A percentile compares a stretch with the other conserved stretches of the same genome.
Conservation (phyloP, 2,329 filamentous ascomycete species). For the Alternaria burnsii region DNA sequence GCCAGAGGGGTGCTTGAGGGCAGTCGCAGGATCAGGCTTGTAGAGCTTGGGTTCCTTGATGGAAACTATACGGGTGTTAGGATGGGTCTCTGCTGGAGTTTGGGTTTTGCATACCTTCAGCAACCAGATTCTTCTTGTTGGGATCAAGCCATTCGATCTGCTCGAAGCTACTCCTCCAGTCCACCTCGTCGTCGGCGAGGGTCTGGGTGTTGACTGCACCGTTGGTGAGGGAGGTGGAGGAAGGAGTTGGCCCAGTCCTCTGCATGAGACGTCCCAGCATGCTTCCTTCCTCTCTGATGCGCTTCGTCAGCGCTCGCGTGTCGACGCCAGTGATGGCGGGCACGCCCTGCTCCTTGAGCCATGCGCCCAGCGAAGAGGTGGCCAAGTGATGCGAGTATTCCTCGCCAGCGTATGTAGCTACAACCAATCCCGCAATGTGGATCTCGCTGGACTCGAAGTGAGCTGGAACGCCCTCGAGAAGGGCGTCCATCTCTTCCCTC, state of each 20-base stretch:
- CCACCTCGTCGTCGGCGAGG: conserved; percentile 41
- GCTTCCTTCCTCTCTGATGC: conserved; percentile 90
- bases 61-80: conserved; percentile 72
- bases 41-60: conserved; percentile 87
- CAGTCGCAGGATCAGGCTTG: conserved; percentile 73
- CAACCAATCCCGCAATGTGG: conserved; percentile 90
- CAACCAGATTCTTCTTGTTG: conserved; percentile 90
- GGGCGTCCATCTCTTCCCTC: conserved; percentile 81
- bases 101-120: conserved; percentile 72
- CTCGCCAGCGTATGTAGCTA: conserved; percentile 91
- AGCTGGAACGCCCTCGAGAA: conserved; percentile 85
- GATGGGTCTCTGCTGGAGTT: conserved; percentile 11
- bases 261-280: conserved; percentile 93
- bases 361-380: conserved; percentile 86
- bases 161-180: conserved; percentile 72
- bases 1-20: conserved; percentile 87
- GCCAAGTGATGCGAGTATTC: conserved; percentile 96
- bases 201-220: conserved; percentile 45
- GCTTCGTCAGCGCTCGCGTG: conserved; percentile 91
- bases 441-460: conserved; percentile 94
- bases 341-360: conserved; percentile 95
- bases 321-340: conserved; percentile 96
- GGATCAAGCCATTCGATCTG: conserved; percentile 88
- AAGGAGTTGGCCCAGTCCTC: conserved; percentile 62
- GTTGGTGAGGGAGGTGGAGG: conserved; percentile 48